These are phyloP conservation scores for Tricholoma hemisulphureum DNA, from an alignment of 768 basidiomycete genomes.

Conservation along the genomic window DNA sequence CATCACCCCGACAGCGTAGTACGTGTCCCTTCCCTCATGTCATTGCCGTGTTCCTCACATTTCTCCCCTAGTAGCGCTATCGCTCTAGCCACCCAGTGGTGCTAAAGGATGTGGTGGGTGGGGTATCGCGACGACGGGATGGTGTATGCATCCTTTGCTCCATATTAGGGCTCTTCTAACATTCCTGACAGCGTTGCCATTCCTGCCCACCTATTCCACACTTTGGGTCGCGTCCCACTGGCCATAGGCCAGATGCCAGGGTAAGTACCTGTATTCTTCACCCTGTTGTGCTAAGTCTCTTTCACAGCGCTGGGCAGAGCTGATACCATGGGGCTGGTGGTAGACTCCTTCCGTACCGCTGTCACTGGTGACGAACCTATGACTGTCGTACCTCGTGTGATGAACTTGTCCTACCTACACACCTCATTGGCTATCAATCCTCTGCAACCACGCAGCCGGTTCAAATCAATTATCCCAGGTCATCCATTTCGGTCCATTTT, in stretches of 20 bases:
- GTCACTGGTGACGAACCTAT: neutral
- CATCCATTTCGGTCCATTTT: conserved; percentile 2
- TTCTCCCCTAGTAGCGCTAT: neutral
- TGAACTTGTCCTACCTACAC: neutral
- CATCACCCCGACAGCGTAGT: neutral
- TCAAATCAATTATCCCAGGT: conserved; percentile 22
- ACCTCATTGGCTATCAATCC: neutral
- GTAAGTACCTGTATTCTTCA: neutral
- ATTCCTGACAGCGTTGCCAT: neutral
- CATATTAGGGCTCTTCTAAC: too few species aligned
- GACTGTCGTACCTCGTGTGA: neutral
- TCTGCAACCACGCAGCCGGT: neutral
- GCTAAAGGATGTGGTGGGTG: neutral
- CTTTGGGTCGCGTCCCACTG: neutral
- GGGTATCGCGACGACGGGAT: too few species aligned
- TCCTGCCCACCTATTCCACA: neutral
- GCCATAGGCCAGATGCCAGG: neutral
- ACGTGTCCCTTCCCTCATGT: neutral
- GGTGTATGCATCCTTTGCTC: neutral
- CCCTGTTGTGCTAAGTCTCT: neutral
- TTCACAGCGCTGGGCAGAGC: neutral
- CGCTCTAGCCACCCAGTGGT: neutral
- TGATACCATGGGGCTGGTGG: neutral
- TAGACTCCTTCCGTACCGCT: neutral
- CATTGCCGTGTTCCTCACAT: too few species aligned